Conservation (phyloP, 805 yeast genomes). For the Sungouiella blattae region DNA sequence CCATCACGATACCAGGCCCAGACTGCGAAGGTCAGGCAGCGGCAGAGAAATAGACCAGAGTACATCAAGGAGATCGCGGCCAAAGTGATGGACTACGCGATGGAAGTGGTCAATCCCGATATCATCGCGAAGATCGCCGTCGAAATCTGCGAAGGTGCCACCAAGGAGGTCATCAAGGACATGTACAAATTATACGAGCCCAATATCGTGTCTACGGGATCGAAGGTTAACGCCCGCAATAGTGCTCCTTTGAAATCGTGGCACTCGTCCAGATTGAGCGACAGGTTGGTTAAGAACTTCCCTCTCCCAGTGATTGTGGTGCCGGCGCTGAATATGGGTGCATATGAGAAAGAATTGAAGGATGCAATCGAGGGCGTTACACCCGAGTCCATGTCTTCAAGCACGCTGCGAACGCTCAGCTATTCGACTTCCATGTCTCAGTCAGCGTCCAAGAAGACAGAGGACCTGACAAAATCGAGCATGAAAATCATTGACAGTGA, state of each 20-base stretch:
- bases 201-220: slow-evolving; percentile 51
- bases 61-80: slow-evolving; percentile 42
- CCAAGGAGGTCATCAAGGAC: slow-evolving; percentile 55
- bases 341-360: slow-evolving; percentile 47
- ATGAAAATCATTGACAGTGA: background rate
- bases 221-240: slow-evolving; percentile 42
- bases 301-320: slow-evolving; percentile 66
- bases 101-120: slow-evolving; percentile 44
- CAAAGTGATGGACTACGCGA: slow-evolving; percentile 51
- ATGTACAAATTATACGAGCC: slow-evolving; percentile 63
- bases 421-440: background rate
- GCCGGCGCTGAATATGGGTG: slow-evolving; percentile 55
- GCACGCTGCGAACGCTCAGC: background rate
- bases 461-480: background rate
- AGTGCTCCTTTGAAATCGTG: slow-evolving; percentile 57
- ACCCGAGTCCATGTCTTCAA: background rate
- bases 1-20: slow-evolving; percentile 18
- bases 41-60: slow-evolving; percentile 44
- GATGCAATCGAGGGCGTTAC: slow-evolving; percentile 20
- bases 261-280: slow-evolving; percentile 60
- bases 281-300: slow-evolving; percentile 59
- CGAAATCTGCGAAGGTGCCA: slow-evolving; percentile 58
- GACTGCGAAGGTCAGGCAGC: slow-evolving; percentile 29
- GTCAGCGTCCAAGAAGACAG: background rate
- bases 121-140: slow-evolving; percentile 50